Evolutionary conservation across 2,329 filamentous ascomycete species (phyloP), one percentile per base, ranked within the genome.

Genomic region (Stagonosporopsis vannaccii): DNA sequence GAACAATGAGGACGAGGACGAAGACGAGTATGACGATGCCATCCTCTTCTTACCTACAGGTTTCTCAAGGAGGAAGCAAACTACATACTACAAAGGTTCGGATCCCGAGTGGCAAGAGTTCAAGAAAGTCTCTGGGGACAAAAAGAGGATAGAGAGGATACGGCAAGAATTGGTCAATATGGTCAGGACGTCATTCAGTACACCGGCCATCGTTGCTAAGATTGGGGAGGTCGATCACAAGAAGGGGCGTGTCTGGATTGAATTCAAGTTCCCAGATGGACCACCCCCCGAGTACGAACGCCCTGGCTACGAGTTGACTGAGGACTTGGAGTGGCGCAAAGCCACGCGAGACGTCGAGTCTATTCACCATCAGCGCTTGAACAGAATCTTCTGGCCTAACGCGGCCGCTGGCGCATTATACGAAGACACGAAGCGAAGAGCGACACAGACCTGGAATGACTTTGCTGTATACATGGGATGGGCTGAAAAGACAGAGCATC

Each of bases 91-190:
- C 70, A 79, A 75, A 62, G 80, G 78, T 22, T 79, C 76, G n/a
- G 82, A 84, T 72, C 80, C 81, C 3, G 82, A 84, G 60, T 83
- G 81, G 82, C 78, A 82, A 63, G 80, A 79, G 49, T 84, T 82
- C 51, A 68, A 77, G 41, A 78, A 76, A 46, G 61, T 83, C 15
- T 73, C 78, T 6, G 74, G 71, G n/a, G 78, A 84, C 61, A 69
- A 70, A 23, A 45, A 72, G 26, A 70, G 76, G 51, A 68, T 77
- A 17, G 67, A 74, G 35, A 75, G 72, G 37, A 75, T 82, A 51
- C 73, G 76, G 55, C 55, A 69, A 13, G 75, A 79, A 51, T 67
- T 82, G 15, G 71, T 76, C 4, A 56, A 66, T 15, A 52, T 74
- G 7, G 67, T 81, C 11, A 76, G 73, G 45, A 62, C 61, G 0